Evolutionary conservation across 225 moss, liverwort and hornwort species (phyloP), one percentile per base, ranked within the genome.

Genomic region (Lunularia cruciata): DNA sequence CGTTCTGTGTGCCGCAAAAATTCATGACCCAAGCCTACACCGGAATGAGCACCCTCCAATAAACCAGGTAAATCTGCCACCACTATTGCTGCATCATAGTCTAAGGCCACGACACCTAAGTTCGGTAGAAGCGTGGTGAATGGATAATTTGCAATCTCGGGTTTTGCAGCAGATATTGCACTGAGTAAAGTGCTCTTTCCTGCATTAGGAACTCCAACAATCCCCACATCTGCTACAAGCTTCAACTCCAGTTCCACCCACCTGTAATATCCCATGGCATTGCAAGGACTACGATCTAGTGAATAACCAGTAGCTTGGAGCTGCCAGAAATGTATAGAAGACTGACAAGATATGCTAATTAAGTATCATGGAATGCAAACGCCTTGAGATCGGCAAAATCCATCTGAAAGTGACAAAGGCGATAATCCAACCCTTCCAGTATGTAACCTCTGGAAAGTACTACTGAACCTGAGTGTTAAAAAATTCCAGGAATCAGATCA

Each of bases 121-220:
- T 98, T 98, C 16, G 96, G 92, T 53, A 98, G 77, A 47, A 98
- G 79, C 47, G 96, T 98, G 16, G 96, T 98, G 67, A 92, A 98
- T 57, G 96, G 92, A 76, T 98, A 92, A 58, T 85, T 92, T 8
- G 92, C 92, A 72, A 98, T 89, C 71, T 72, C 89, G 58, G 96
- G 96, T 39, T 87, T 86, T 47, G 96, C 92, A 65, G 96, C 92
- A 81, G 90, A 90, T 11, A 92, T 81, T 47, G 86, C 85, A 79
- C 92, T 98, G 49, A 98, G 63, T n/a, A 98, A 80, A 22, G 96
- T 96, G 78, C 96, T 96, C 76, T 96, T 96, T 48, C 96, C 96
- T 72, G 96, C 96, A 76, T 98, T 98, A 20, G 96, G 96, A 57
- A 98, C 92, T 12, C 96, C 96, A 10, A 98, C 89, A 53, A 98